Percentiles rank a stretch among this genome's conserved stretches.
Conservation (phyloP, 2,329 filamentous ascomycete species). For the Purpureocillium takamizusanense region DNA sequence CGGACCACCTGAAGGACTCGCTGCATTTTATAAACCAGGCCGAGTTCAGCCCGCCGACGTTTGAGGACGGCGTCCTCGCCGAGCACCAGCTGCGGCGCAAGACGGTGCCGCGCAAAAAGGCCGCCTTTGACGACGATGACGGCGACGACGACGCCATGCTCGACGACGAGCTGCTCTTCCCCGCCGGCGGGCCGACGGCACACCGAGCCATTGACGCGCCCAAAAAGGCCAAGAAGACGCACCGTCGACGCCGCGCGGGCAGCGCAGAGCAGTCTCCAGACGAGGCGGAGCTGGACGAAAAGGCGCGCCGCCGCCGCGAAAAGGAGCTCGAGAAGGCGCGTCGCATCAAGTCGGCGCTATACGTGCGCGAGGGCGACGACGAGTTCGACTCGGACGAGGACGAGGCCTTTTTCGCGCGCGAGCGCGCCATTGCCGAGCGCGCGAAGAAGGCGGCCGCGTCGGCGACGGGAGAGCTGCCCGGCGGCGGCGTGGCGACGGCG, state of each 20-base stretch:
- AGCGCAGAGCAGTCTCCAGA: slow-evolving; percentile 37
- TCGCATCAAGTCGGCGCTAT: slow-evolving; percentile 78
- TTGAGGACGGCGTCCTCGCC: slow-evolving; percentile 66
- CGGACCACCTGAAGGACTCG: slow-evolving; percentile 57
- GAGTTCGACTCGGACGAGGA: slow-evolving; percentile 71
- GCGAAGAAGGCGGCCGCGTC: slow-evolving; percentile 27
- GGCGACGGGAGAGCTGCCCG: slow-evolving; percentile 7
- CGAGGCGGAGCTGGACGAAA: slow-evolving; percentile 57
- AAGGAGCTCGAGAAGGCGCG: slow-evolving; percentile 67
- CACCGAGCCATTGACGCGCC: slow-evolving; percentile 44
- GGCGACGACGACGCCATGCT: slow-evolving; percentile 42
- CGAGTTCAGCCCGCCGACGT: slow-evolving; percentile 68
- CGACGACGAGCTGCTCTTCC: slow-evolving; percentile 55
- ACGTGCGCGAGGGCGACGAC: slow-evolving; percentile 77
- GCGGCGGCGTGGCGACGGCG: slow-evolving; percentile 1
- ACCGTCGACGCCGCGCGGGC: slow-evolving; percentile 37
- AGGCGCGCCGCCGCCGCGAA: slow-evolving; percentile 50
- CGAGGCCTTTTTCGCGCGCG: slow-evolving; percentile 66
- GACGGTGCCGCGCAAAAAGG: slow-evolving; percentile 41
- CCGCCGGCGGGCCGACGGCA: slow-evolving; percentile 54
- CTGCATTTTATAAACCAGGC: slow-evolving; percentile 68
- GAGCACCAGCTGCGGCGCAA: slow-evolving; percentile 75
- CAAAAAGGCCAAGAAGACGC: slow-evolving; percentile 41
- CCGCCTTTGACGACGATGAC: slow-evolving; percentile 64
- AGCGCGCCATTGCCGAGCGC: slow-evolving; percentile 50